Evolutionary conservation across 2,329 filamentous ascomycete species (phyloP).

Genomic region (Fusarium nematophilum): DNA sequence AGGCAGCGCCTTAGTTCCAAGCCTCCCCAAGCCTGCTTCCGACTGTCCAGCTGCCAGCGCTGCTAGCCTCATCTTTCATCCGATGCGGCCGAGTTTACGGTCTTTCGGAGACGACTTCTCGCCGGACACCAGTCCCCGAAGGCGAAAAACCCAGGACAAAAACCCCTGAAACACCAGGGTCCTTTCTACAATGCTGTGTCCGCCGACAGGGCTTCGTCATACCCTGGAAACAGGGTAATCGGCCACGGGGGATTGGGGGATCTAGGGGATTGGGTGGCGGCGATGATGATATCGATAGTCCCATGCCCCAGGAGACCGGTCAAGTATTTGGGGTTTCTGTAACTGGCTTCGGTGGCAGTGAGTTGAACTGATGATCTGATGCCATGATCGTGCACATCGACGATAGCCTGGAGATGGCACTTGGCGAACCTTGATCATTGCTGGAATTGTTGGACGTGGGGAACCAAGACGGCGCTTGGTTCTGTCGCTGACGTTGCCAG

Average conservation of each 20-base stretch:
- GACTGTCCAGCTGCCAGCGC: constrained; percentile 22
- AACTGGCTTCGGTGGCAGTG: not conserved
- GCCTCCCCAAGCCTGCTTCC: constrained; percentile 16
- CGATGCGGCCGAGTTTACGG: constrained; percentile 10
- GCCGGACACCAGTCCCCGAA: constrained; percentile 30
- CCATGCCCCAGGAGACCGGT: constrained; percentile 19
- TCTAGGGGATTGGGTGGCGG: constrained; percentile 31
- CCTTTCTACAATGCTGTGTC: not conserved
- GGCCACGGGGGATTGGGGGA: constrained; percentile 7
- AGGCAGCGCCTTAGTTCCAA: constrained; percentile 17
- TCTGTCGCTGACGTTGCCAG: too few relatives aligned
- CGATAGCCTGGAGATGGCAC: too few relatives aligned
- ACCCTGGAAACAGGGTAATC: constrained; percentile 24
- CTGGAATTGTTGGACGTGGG: too few relatives aligned
- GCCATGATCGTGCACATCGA: too few relatives aligned
- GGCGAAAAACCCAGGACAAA: constrained; percentile 7
- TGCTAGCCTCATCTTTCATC: not conserved
- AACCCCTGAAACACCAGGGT: constrained; percentile 36
- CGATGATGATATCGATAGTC: constrained; percentile 28
- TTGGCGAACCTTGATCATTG: too few relatives aligned
- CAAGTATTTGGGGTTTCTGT: constrained; percentile 7
- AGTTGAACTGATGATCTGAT: not conserved
- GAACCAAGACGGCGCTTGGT: too few relatives aligned
- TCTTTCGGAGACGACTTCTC: not conserved
- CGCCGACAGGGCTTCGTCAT: constrained; percentile 13